A percentile compares a stretch with the other conserved stretches of the same genome.
phyloP scores from a whole-genome alignment of 2,329 filamentous ascomycete genomes.

The Sporothrix euskadiensis region DNA sequence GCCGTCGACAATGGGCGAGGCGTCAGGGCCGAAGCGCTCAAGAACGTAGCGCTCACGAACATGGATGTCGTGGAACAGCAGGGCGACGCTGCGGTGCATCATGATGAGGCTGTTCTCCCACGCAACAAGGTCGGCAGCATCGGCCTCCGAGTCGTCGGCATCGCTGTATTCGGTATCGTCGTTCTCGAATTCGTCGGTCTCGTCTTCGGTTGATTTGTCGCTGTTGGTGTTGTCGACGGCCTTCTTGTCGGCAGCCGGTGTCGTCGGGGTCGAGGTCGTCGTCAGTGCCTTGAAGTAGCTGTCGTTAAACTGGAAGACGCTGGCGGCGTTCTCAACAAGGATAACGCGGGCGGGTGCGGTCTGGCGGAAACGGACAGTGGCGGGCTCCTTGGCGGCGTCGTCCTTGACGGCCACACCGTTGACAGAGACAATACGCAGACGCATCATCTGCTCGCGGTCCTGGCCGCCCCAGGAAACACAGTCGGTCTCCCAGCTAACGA shows the following conservation, averaged over 20 bases:
- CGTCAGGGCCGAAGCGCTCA: constrained; percentile 26
- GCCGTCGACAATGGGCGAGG: background rate
- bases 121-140: constrained; percentile 30
- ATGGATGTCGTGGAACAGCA: constrained; percentile 29
- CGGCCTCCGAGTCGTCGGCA: constrained; percentile 25
- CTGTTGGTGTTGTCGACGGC: background rate
- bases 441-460: constrained; percentile 48
- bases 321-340: constrained; percentile 45
- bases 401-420: constrained; percentile 43
- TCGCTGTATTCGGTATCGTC: constrained; percentile 1
- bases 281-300: constrained; percentile 5
- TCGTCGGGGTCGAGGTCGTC: constrained; percentile 9
- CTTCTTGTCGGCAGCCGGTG: background rate
- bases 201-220: background rate
- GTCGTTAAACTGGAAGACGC: constrained; percentile 35
- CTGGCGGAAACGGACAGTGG: constrained; percentile 51
- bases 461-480: constrained; percentile 47
- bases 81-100: constrained; percentile 24
- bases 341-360: constrained; percentile 46
- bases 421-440: constrained; percentile 46
- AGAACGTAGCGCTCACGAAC: constrained; percentile 29
- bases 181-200: constrained; percentile 8
- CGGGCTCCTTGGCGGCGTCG: constrained; percentile 40
- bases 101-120: constrained; percentile 30
- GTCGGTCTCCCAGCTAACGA: constrained; percentile 51